Evolutionary conservation across 805 yeast genomes (phyloP), one percentile per base, ranked within the genome.

Genomic region (Saccharomycopsis selenospora): DNA sequence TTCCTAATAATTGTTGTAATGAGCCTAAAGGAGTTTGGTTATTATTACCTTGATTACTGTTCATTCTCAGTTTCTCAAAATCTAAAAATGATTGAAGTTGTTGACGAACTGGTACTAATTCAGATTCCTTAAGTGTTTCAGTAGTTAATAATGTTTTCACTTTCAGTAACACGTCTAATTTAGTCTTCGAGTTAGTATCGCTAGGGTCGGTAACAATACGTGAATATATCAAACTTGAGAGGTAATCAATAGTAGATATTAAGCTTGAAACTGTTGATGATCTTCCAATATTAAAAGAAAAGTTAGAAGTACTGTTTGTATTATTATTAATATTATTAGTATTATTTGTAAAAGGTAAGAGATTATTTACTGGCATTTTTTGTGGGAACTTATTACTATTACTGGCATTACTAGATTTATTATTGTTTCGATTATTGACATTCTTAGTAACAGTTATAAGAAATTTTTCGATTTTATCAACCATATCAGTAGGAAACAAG

Each of bases 381-480:
- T 38, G 5, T 25, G 26, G 30, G 4, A 8, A 2, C 17, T 11
- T 23, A 23, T 28, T 40, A 14, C 66, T 4, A 55, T 56, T 17
- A 64, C 62, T 30, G 57, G 46, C 58, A 54, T 58, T n/a, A 59
- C 54, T 54, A 52, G 43, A 60, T 44, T 51, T 50, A 48, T 43
- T 40, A 41, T 24, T 64, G 45, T 61, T 63, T 51, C 67, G 68
- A 54, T 69, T 68, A 36, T 69, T 59, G 7, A 77, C 70, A 5
- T 11, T 20, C 10, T 29, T 44, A 20, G 82, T 75, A 26, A 81
- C 84, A 58, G 70, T 76, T 17, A 77, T 69, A 53, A 95, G 66
- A 60, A 89, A 93, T 40, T 67, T 71, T 56, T 87, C 95, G 49
- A 93, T 85, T 58, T 73, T 77, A 25, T 76, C 77, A 54, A 90